Conservation (phyloP, 1,284 basidiomycete species). For the Cryptococcus hybrid region DNA sequence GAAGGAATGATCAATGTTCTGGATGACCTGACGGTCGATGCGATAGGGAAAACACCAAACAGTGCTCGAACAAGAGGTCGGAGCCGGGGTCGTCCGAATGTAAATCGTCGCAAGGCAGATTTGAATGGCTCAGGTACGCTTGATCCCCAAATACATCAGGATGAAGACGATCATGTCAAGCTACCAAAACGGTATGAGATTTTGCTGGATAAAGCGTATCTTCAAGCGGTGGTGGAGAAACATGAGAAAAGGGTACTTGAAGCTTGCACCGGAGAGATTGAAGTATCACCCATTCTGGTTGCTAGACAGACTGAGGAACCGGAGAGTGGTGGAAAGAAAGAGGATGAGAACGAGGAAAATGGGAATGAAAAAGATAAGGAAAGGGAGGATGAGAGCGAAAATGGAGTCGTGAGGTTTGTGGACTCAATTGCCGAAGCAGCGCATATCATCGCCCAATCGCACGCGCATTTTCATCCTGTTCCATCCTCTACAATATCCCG, state of each 20-base stretch:
- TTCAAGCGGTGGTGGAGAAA: slow-evolving; percentile 63
- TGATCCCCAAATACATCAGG: slow-evolving; percentile 2
- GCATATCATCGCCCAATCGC: neutral
- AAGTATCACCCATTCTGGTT: slow-evolving; percentile 94
- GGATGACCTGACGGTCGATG: slow-evolving; percentile 25
- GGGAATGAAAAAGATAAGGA: slow-evolving; percentile 1
- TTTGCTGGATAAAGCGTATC: slow-evolving; percentile 71
- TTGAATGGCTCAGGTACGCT: neutral
- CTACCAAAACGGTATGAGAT: slow-evolving; percentile 73
- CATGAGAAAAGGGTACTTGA: slow-evolving; percentile 79
- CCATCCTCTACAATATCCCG: neutral
- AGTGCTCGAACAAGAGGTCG: slow-evolving; percentile 3
- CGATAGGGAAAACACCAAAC: slow-evolving; percentile 4
- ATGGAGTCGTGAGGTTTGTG: slow-evolving; percentile 2
- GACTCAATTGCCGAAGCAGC: neutral
- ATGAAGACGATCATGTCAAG: slow-evolving; percentile 43
- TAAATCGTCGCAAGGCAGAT: slow-evolving; percentile 3
- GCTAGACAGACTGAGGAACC: slow-evolving; percentile 22
- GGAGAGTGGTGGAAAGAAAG: slow-evolving; percentile 3
- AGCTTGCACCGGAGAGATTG: slow-evolving; percentile 77
- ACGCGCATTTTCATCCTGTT: neutral
- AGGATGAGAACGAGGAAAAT: slow-evolving; percentile 2
- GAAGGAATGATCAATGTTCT: slow-evolving; percentile 69
- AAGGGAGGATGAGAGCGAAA: slow-evolving; percentile 1
- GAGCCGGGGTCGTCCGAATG: slow-evolving; percentile 9